Evolutionary conservation across 2,329 filamentous ascomycete species (phyloP), one percentile per base, ranked within the genome.

Genomic region (Magnaporthiopsis poae): DNA sequence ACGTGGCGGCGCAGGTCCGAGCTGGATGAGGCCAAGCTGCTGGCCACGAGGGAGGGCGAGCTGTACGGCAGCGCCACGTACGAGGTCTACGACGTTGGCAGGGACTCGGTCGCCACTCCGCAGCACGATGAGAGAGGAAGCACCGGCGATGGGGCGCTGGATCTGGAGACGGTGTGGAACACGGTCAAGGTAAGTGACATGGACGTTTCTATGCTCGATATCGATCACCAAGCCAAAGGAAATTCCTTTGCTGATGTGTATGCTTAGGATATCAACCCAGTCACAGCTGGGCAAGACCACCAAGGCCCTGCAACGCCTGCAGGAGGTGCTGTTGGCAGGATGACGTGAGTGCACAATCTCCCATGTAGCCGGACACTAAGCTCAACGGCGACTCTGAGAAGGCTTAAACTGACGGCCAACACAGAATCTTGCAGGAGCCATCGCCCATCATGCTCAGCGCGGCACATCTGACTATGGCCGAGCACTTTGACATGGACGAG

Each of bases 401-500:
- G 39, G 5, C 18, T 18, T 9, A 18, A 9, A 25, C 46, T 56
- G n/a, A 56, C 9, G 1, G 2, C 2, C 21, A n/a, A 56, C 21
- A 56, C 46, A 61, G 60, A 0, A 84, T 88, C 68, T 78, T 87
- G 33, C 80, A 86, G 69, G 86, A 88, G 69, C 86, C 85, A 1
- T 83, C 84, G 1, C 84, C 86, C 0, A 79, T 87, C 8, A 80
- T 86, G 52, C 84, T 88, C 65, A 85, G 82, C 1, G 83, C 84
- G 0, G 76, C 87, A 2, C 86, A 88, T 71, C 75, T 86, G 66
- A 84, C 84, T 2, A 81, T 88, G 77, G 77, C 80, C 35, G 72
- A 80, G 15, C 76, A 83, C 67, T 88, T 88, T 69, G 85, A 88
- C 71, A 85, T 88, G 82, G 81, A 86, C 63, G 85, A 87, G 68